phyloP scores from a whole-genome alignment of 2,329 filamentous ascomycete species.

The Rachicladosporium sp. region DNA sequence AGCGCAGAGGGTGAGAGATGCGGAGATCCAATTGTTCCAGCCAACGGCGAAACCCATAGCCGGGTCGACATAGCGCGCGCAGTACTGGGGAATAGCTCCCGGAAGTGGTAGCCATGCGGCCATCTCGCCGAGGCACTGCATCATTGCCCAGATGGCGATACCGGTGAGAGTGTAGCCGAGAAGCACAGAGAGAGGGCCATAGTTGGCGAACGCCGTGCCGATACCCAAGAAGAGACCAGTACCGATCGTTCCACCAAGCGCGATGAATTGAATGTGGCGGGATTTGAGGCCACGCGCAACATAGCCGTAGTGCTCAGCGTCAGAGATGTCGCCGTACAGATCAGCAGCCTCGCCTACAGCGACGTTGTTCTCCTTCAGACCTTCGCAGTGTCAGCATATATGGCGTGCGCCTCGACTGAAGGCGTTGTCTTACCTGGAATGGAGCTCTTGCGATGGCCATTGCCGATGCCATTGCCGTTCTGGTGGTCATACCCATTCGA shows the following conservation, averaged over 20 bases:
- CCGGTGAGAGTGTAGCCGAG: slow-evolving; percentile 29
- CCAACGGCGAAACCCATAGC: slow-evolving; percentile 22
- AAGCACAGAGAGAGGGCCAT: slow-evolving; percentile 13
- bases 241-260: slow-evolving; percentile 17
- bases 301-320: not conserved
- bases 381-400: too few species aligned
- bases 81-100: slow-evolving; percentile 27
- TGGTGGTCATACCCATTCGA: too few species aligned
- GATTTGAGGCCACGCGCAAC: slow-evolving; percentile 9
- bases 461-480: too few species aligned
- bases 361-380: too few species aligned
- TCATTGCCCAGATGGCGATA: slow-evolving; percentile 22
- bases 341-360: too few species aligned
- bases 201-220: slow-evolving; percentile 12
- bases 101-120: slow-evolving; percentile 26
- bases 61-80: slow-evolving; percentile 26
- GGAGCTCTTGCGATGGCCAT: too few species aligned
- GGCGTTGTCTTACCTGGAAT: too few species aligned
- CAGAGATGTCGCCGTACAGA: too few species aligned
- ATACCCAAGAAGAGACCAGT: slow-evolving; percentile 18
- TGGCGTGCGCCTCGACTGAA: too few species aligned
- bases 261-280: slow-evolving; percentile 15
- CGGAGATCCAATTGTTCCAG: slow-evolving; percentile 24
- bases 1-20: slow-evolving; percentile 26
- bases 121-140: slow-evolving; percentile 27